Evolutionary conservation across 2,329 filamentous ascomycete genomes (phyloP), one percentile per base, ranked within the genome.

Genomic region (Lachnellula willkommii): DNA sequence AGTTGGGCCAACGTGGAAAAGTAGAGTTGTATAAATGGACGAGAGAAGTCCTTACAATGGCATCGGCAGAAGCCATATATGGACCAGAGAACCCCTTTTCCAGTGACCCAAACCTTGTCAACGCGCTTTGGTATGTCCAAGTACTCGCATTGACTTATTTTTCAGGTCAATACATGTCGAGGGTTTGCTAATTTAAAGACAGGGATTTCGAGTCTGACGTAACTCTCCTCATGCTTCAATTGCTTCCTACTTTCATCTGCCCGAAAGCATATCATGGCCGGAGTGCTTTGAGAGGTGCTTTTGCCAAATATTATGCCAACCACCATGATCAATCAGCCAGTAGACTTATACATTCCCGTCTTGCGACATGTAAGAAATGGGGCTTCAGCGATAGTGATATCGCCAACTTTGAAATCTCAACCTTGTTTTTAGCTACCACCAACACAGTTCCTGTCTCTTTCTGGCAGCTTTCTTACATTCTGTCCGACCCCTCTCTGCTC

Each of bases 51-150:
- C 70, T 77, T 56, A 74, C 72, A 2, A 52, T 71, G 3, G 73
- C 75, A 9, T 74, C 72, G 0, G 69, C 70, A 5, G 61, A 69
- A 24, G 72, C 73, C 3, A 65, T 80, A n/a, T 80, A 74, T 55
- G 77, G 78, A 1, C 69, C 73, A 1, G 54, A 72, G 1, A 77
- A 79, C 60, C 75, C 76, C 0, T 70, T 78, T 35, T 67, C 61
- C 11, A 51, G 62, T 2, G 62, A 76, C 17, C 65, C 68, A 1
- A 59, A 60, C 2, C 61, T 78, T 5, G 59, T 75, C 14, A 66
- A 75, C 12, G 69, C 69, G n/a, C 69, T 77, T 20, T 73, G 70
- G 73, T 61, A 56, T 15, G 50, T 48, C 42, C 40, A 9, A 26
- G 14, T 26, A 9, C 5, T 17, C 20, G 8, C 12, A 26, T 50